phyloP scores from a whole-genome alignment of 169 alveolate species.

The Cryptosporidium baileyi region DNA sequence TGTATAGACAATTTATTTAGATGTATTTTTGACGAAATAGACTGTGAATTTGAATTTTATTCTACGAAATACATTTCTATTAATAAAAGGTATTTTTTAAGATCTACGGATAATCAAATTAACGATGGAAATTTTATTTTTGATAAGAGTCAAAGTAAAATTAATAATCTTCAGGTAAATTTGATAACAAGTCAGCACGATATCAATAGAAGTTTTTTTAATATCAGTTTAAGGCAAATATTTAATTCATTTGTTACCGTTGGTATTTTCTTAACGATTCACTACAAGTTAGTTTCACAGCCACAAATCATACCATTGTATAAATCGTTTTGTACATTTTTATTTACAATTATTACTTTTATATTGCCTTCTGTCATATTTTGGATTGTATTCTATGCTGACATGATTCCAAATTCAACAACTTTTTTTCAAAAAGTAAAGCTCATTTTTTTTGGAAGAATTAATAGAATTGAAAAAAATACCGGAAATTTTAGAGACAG shows the following conservation, averaged over 20 bases:
- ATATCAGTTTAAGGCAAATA: neutral
- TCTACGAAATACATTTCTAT: constrained; percentile 1
- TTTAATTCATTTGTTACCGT: neutral
- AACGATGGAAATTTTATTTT: neutral
- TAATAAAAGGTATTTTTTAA: constrained; percentile 13
- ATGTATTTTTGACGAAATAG: constrained; percentile 1
- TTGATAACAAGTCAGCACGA: too few species aligned
- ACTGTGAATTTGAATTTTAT: constrained; percentile 5
- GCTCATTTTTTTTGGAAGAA: constrained; percentile 33
- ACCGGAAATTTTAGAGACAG: neutral
- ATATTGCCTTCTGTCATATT: constrained; percentile 39
- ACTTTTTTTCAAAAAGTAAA: neutral
- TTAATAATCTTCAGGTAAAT: too few species aligned
- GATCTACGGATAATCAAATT: constrained; percentile 7
- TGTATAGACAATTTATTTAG: constrained; percentile 40
- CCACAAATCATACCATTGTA: constrained; percentile 36
- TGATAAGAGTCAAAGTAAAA: too few species aligned
- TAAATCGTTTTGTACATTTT: constrained; percentile 3
- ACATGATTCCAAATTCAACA: constrained; percentile 28
- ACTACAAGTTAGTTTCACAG: neutral
- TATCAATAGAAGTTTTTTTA: too few species aligned
- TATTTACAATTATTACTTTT: neutral
- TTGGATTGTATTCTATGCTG: constrained; percentile 55
- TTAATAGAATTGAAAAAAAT: constrained; percentile 1
- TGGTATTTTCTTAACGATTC: constrained; percentile 1